Evolutionary conservation across 441 rosid species (phyloP).

Genomic region (Brassica balearica): DNA sequence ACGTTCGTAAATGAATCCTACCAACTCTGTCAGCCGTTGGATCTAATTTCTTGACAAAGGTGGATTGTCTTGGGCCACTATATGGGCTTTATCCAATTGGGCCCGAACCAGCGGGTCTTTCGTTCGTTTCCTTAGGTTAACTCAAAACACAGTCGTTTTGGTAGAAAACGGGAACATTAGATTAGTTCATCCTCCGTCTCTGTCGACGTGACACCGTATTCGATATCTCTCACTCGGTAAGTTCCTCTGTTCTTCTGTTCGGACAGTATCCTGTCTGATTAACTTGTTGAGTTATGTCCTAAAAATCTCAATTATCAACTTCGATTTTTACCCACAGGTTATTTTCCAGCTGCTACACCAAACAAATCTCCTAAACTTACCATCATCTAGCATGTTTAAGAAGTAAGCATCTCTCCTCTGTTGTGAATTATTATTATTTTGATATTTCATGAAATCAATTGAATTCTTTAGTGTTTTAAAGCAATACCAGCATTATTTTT

Average conservation of each 20-base stretch:
- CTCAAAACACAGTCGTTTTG: constrained; percentile 30
- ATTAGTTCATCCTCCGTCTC: constrained; percentile 5
- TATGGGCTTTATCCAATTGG: background rate
- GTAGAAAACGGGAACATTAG: background rate
- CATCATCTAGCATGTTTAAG: constrained; percentile 35
- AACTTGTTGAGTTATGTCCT: background rate
- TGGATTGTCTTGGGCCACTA: background rate
- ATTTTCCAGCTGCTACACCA: background rate
- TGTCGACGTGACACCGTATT: background rate
- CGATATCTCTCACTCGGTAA: constrained; percentile 6
- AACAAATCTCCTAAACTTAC: constrained; percentile 9
- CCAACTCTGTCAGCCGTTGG: constrained; percentile 11
- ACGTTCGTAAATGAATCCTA: background rate
- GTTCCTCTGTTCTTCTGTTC: constrained; percentile 13
- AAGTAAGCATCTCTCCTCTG: constrained; percentile 32
- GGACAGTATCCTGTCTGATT: background rate
- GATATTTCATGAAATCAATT: background rate
- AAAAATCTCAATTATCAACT: background rate
- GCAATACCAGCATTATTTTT: no score
- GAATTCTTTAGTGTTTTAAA: no score
- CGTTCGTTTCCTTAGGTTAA: constrained; percentile 30
- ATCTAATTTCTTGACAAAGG: background rate
- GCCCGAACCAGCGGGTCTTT: background rate
- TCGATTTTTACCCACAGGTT: constrained; percentile 18
- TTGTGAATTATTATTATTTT: no score